phyloP scores from a whole-genome alignment of 208 protist genomes.

The Trypanosoma caninum region DNA sequence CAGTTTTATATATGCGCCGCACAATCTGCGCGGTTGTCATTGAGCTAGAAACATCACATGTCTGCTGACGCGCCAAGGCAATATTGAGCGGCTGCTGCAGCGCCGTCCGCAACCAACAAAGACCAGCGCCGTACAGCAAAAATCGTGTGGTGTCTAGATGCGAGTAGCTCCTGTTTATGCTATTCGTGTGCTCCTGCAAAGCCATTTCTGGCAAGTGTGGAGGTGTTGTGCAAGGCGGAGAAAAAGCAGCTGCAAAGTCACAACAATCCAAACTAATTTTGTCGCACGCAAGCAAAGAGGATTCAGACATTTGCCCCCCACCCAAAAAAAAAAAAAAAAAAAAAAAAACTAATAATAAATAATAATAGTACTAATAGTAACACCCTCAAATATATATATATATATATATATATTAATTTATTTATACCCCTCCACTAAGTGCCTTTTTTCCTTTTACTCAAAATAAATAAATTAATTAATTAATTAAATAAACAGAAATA shows the following conservation, averaged over 20 bases:
- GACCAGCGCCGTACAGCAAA: conserved; percentile 45
- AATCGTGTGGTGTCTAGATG: conserved; percentile 57
- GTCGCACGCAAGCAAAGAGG: no score
- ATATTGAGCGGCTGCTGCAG: conserved; percentile 82
- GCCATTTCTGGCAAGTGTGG: neutral
- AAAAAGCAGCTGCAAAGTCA: no score
- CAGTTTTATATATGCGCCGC: conserved; percentile 31
- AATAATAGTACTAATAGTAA: neutral
- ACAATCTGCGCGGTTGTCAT: conserved; percentile 42
- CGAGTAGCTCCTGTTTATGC: conserved; percentile 71
- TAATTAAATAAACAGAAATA: no score
- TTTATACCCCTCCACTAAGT: neutral
- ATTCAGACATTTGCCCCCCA: no score
- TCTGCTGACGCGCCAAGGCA: conserved; percentile 78
- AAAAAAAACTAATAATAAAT: neutral
- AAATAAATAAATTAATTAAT: no score
- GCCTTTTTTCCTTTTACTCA: no score
- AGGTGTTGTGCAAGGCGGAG: neutral
- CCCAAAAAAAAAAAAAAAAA: conserved; percentile 2
- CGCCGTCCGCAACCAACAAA: conserved; percentile 69
- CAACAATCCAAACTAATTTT: no score
- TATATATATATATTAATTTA: neutral
- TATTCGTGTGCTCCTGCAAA: conserved; percentile 68
- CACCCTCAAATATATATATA: neutral
- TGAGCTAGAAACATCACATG: conserved; percentile 26